Percentiles rank a stretch among this genome's conserved stretches.
Conservation (phyloP, 148 eudicot species). For the Agrostemma githago region DNA sequence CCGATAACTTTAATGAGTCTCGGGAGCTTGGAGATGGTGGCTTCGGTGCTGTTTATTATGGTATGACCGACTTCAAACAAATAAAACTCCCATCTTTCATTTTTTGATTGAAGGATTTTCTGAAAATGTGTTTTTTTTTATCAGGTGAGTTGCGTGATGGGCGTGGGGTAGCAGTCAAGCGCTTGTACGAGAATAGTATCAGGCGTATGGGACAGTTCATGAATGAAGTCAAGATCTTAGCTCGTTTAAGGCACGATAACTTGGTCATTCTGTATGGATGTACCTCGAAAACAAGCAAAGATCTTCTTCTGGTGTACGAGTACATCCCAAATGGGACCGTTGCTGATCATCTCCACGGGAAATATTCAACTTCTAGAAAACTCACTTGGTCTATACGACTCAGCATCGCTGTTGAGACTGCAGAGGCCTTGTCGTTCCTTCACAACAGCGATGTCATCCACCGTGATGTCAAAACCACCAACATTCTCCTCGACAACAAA, state of each 20-base stretch:
- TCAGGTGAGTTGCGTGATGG: constrained; percentile 74
- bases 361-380: constrained; percentile 40
- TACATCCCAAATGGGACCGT: constrained; percentile 84
- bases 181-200: constrained; percentile 68
- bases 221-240: constrained; percentile 77
- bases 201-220: constrained; percentile 74
- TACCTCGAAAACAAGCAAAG: constrained; percentile 68
- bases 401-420: constrained; percentile 73
- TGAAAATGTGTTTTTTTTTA: background rate
- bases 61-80: constrained; percentile 27
- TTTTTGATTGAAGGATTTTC: background rate
- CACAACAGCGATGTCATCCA: constrained; percentile 75
- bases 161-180: constrained; percentile 72
- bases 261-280: constrained; percentile 74
- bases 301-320: constrained; percentile 82
- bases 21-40: constrained; percentile 91
- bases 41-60: constrained; percentile 81
- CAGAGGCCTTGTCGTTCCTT: constrained; percentile 68
- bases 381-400: constrained; percentile 69
- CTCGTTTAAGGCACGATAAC: constrained; percentile 55
- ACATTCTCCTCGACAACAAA: constrained; percentile 62
- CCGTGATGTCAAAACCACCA: constrained; percentile 84
- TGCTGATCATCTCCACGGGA: constrained; percentile 87
- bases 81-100: background rate
- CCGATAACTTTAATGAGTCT: constrained; percentile 51